A percentile compares a stretch with the other conserved stretches of the same genome.
These are phyloP conservation scores for Pelargonium nanum DNA, from an alignment of 345 rosid species.

Conservation along the genomic window DNA sequence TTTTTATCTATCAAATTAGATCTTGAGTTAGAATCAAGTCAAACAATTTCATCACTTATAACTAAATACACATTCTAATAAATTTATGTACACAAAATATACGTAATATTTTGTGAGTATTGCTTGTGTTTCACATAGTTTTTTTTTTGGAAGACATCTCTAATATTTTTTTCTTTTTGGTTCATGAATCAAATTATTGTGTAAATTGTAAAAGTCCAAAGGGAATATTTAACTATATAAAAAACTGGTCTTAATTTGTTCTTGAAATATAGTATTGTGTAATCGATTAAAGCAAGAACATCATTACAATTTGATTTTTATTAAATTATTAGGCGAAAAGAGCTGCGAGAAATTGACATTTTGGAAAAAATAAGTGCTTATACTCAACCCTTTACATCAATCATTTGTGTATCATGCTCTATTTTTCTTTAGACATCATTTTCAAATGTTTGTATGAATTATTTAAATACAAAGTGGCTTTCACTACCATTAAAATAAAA, in stretches of 20 bases:
- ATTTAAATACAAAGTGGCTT: neutral
- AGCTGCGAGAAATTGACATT: neutral
- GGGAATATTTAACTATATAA: no score
- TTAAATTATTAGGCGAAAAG: conserved; percentile 1
- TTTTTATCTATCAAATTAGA: no score
- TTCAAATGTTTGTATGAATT: conserved; percentile 4
- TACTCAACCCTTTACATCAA: conserved; percentile 14
- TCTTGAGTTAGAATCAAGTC: no score
- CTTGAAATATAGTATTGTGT: no score
- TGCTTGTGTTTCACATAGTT: no score
- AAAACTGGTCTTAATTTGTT: no score
- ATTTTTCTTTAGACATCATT: conserved; percentile 12
- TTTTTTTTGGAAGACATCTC: neutral
- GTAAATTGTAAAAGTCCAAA: no score
- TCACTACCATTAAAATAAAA: neutral
- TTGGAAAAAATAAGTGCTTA: conserved; percentile 4
- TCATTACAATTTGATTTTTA: conserved; percentile 2
- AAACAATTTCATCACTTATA: no score
- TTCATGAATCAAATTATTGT: no score
- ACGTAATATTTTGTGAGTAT: no score
- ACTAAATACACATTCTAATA: no score
- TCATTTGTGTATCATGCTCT: conserved; percentile 23
- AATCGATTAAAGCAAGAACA: conserved; percentile 1
- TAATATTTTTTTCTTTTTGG: neutral
- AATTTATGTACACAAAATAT: no score